phyloP scores from a whole-genome alignment of 2,329 filamentous ascomycete genomes.

The Exophiala oligosperma region DNA sequence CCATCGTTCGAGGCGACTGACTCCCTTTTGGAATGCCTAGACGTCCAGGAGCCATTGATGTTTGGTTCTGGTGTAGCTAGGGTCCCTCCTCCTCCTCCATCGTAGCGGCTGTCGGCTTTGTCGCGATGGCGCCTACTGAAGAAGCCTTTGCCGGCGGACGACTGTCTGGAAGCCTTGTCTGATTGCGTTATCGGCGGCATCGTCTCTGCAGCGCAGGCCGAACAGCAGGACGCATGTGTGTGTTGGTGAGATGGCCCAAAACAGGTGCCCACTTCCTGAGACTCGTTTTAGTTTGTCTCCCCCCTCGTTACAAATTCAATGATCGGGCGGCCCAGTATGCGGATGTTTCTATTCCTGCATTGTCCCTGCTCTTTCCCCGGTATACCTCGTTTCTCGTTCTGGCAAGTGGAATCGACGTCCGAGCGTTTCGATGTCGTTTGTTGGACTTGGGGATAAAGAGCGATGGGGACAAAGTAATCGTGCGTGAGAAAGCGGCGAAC shows the following conservation, averaged over 20 bases:
- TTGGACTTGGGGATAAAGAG: slow-evolving; percentile 7
- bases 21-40: slow-evolving; percentile 70
- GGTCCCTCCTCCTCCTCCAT: slow-evolving; percentile 51
- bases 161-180: slow-evolving; percentile 78
- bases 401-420: slow-evolving; percentile 5
- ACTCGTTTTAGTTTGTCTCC: slow-evolving; percentile 3
- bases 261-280: slow-evolving; percentile 17
- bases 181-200: slow-evolving; percentile 61
- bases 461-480: background rate
- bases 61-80: slow-evolving; percentile 36
- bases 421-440: background rate
- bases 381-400: slow-evolving; percentile 10
- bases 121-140: slow-evolving; percentile 83
- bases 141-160: slow-evolving; percentile 77
- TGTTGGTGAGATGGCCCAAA: slow-evolving; percentile 12
- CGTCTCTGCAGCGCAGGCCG: slow-evolving; percentile 18
- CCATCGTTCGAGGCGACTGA: slow-evolving; percentile 72
- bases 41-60: slow-evolving; percentile 67
- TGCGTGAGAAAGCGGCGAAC: background rate
- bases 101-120: slow-evolving; percentile 62
- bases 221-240: slow-evolving; percentile 23
- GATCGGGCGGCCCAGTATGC: slow-evolving; percentile 13
- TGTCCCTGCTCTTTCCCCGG: slow-evolving; percentile 11
- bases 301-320: slow-evolving; percentile 13
- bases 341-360: slow-evolving; percentile 22